phyloP scores from a whole-genome alignment of 2,329 filamentous ascomycete species.

The Beauveria asiatica region DNA sequence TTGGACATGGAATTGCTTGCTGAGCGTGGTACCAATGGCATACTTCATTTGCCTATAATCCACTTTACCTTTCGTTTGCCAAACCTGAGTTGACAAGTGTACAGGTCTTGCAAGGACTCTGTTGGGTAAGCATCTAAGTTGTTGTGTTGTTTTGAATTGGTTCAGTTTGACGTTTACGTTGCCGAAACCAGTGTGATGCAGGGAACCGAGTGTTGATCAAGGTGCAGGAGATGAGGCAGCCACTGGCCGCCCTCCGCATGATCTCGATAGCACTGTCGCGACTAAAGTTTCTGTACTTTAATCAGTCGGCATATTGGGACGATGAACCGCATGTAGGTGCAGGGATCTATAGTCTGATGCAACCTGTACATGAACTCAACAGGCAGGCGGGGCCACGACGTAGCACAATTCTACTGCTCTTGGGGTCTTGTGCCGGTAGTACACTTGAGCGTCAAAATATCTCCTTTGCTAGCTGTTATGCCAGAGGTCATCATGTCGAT shows the following conservation, averaged over 20 bases:
- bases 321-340: no score
- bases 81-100: background rate
- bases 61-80: background rate
- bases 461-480: no score
- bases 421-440: no score
- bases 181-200: background rate
- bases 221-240: background rate
- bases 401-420: no score
- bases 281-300: no score
- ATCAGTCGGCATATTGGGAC: no score
- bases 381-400: no score
- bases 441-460: no score
- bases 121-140: background rate
- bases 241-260: no score
- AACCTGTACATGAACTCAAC: no score
- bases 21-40: background rate
- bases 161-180: conserved; percentile 1
- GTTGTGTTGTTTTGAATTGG: background rate
- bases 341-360: no score
- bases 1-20: background rate
- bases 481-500: no score
- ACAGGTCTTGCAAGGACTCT: background rate
- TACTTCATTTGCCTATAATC: background rate
- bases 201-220: background rate
- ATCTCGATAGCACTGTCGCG: background rate